These are phyloP conservation scores for Lathyrus tuberosus DNA, from an alignment of 306 rosid species.

Conservation along the genomic window DNA sequence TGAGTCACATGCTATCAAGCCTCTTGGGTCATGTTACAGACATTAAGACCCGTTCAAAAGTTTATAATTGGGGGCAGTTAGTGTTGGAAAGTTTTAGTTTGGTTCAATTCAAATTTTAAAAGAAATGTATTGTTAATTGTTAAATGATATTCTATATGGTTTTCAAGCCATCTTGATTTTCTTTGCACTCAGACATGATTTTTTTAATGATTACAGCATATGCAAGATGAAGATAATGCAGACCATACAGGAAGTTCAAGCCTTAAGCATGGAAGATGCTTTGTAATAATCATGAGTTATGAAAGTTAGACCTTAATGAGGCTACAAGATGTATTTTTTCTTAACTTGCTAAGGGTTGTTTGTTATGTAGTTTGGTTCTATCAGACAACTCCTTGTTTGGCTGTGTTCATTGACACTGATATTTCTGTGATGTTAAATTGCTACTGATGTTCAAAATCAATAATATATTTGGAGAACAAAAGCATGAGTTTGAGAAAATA, in stretches of 20 bases:
- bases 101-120: too few relatives aligned
- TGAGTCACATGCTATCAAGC: too few relatives aligned
- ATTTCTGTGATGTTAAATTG: conserved; percentile 28
- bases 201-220: conserved; percentile 55
- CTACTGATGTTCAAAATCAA: conserved; percentile 21
- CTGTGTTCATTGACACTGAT: conserved; percentile 8
- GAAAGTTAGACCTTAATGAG: conserved; percentile 34
- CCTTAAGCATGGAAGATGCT: conserved; percentile 25
- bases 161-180: too few relatives aligned
- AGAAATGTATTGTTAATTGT: not conserved
- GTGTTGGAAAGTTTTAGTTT: too few relatives aligned
- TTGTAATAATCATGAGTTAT: conserved; percentile 48
- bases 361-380: conserved; percentile 28
- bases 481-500: conserved; percentile 17
- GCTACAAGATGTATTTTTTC: conserved; percentile 36
- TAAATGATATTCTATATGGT: not conserved
- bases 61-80: too few relatives aligned
- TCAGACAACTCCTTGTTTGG: conserved; percentile 7
- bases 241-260: conserved; percentile 82
- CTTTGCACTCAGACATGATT: too few relatives aligned
- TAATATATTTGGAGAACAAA: conserved; percentile 17
- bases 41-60: too few relatives aligned
- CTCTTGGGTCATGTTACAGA: too few relatives aligned
- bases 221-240: conserved; percentile 92
- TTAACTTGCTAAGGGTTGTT: conserved; percentile 7